Conservation (phyloP, 2,329 filamentous ascomycete species). For the Trichoderma semiorbis region DNA sequence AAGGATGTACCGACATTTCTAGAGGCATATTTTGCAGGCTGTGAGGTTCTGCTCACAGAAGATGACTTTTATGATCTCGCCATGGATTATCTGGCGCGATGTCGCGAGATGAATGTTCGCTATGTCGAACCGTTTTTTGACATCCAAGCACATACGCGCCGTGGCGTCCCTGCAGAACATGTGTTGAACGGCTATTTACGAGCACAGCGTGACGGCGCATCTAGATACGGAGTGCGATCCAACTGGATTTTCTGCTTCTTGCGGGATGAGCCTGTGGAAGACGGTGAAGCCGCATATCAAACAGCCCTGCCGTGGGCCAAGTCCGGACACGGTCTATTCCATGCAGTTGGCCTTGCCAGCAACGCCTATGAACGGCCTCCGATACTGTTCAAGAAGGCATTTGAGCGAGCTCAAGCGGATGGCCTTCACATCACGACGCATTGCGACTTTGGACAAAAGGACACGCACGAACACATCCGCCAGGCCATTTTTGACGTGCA, state of each 20-base stretch:
- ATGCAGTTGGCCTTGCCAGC: conserved; percentile 45
- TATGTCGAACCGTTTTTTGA: conserved; percentile 82
- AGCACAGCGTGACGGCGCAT: conserved; percentile 56
- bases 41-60: conserved; percentile 62
- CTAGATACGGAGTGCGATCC: conserved; percentile 59
- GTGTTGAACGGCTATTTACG: conserved; percentile 60
- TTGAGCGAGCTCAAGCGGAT: conserved; percentile 35
- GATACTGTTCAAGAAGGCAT: conserved; percentile 41
- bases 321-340: conserved; percentile 37
- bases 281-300: conserved; percentile 61
- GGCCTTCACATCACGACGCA: conserved; percentile 47
- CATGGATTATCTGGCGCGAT: conserved; percentile 66
- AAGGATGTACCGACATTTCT: conserved; percentile 49
- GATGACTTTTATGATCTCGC: conserved; percentile 71
- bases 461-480: conserved; percentile 50
- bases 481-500: conserved; percentile 58
- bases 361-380: conserved; percentile 46
- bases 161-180: conserved; percentile 61
- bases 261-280: conserved; percentile 66
- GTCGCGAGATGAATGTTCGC: conserved; percentile 60
- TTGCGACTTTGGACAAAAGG: conserved; percentile 49
- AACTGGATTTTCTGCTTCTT: conserved; percentile 69
- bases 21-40: conserved; percentile 73
- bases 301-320: conserved; percentile 38
- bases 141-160: conserved; percentile 67